phyloP scores from a whole-genome alignment of 805 yeast species.

The Spathaspora arborariae region DNA sequence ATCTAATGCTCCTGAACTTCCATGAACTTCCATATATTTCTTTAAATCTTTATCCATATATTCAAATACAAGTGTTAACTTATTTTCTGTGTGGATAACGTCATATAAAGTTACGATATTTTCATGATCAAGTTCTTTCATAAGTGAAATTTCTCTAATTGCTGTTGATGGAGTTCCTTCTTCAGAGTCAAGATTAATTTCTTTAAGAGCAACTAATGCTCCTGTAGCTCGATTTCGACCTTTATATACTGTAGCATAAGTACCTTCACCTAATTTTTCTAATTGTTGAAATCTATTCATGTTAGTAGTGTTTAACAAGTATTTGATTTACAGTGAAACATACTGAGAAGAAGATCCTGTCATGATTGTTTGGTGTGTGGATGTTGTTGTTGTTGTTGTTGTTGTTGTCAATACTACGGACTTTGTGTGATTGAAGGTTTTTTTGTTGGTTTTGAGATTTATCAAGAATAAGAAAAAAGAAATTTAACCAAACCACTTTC shows the following conservation, averaged over 20 bases:
- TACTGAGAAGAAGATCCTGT: conserved; percentile 45
- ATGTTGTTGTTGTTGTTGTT: not conserved
- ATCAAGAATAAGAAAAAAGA: not conserved
- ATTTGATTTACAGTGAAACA: conserved; percentile 13
- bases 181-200: conserved; percentile 90
- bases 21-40: conserved; percentile 89
- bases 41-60: conserved; percentile 91
- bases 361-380: conserved; percentile 17
- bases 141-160: conserved; percentile 88
- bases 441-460: not conserved
- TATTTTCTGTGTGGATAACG: conserved; percentile 95
- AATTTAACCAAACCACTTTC: not conserved
- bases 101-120: conserved; percentile 91
- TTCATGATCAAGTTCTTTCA: conserved; percentile 92
- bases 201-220: conserved; percentile 90
- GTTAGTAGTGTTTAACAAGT: not conserved
- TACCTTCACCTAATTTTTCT: conserved; percentile 90
- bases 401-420: not conserved
- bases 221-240: conserved; percentile 85
- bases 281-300: conserved; percentile 44
- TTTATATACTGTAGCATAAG: conserved; percentile 98
- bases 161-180: conserved; percentile 99
- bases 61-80: conserved; percentile 89
- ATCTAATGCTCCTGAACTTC: conserved; percentile 69
- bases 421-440: not conserved